Percentiles rank a stretch among this genome's conserved stretches.
phyloP scores from a whole-genome alignment of 805 yeast genomes.

The Dipodascopsis tothii region DNA sequence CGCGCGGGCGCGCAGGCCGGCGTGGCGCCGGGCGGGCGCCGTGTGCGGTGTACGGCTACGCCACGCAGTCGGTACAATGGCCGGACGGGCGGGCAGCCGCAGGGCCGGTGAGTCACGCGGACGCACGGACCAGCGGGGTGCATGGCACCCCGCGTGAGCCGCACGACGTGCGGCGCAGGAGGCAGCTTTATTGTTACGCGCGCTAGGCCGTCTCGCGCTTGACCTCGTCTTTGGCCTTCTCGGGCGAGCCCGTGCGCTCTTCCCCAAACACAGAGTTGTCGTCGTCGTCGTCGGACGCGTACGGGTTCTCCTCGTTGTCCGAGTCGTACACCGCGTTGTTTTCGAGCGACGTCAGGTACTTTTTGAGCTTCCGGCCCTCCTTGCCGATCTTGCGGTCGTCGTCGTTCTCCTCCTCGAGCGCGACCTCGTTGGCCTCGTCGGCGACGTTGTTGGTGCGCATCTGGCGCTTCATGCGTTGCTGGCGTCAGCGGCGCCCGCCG shows the following conservation, averaged over 20 bases:
- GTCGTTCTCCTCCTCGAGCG: constrained; percentile 58
- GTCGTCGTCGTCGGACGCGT: constrained; percentile 1
- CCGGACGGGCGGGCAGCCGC: no score
- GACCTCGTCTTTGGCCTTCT: constrained; percentile 13
- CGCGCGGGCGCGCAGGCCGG: no score
- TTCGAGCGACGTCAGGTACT: constrained; percentile 77
- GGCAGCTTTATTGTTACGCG: no score
- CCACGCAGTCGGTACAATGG: no score
- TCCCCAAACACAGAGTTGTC: background rate
- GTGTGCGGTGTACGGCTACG: no score
- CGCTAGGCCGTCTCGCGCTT: background rate
- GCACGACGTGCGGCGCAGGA: no score
- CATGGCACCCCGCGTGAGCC: no score
- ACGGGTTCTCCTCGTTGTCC: constrained; percentile 54
- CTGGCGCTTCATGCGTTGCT: constrained; percentile 63
- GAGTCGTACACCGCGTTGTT: constrained; percentile 79
- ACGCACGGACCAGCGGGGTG: no score
- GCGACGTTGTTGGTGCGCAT: constrained; percentile 38
- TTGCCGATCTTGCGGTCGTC: constrained; percentile 78
- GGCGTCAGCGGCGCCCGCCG: background rate
- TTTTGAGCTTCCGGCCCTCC: constrained; percentile 80
- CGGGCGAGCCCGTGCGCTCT: background rate
- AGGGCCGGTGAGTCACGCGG: no score
- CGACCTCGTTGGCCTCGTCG: constrained; percentile 37
- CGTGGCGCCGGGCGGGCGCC: no score